These are phyloP conservation scores for Phytophthora fragariae DNA, from an alignment of 352 stramenopile genomes.

Conservation along the genomic window DNA sequence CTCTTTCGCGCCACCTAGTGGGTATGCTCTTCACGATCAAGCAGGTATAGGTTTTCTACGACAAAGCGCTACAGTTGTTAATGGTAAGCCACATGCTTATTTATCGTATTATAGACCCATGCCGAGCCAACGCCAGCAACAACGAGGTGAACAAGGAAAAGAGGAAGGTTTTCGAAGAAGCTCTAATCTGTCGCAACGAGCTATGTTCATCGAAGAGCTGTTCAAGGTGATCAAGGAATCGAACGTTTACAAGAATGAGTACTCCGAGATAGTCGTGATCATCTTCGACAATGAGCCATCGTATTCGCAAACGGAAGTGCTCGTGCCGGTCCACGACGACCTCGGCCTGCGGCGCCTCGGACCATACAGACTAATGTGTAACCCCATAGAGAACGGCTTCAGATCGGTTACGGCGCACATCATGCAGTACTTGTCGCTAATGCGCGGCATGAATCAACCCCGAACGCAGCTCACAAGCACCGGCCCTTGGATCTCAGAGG, in stretches of 20 bases:
- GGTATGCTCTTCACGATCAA: slow-evolving; percentile 29
- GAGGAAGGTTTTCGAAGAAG: background rate
- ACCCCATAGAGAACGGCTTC: too few species aligned
- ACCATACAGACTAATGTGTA: too few species aligned
- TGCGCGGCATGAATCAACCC: too few species aligned
- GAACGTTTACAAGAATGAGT: background rate
- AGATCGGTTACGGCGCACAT: too few species aligned
- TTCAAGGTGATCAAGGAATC: background rate
- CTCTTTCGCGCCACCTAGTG: slow-evolving; percentile 10
- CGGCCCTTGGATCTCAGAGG: too few species aligned
- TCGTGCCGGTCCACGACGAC: background rate
- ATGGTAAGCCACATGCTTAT: too few species aligned
- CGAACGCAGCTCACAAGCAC: too few species aligned
- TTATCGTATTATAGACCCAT: too few species aligned
- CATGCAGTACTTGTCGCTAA: too few species aligned
- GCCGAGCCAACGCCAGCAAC: too few species aligned
- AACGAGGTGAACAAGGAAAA: slow-evolving; percentile 11
- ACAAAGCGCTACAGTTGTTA: too few species aligned
- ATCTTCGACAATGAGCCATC: background rate
- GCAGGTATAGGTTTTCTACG: background rate
- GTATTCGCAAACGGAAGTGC: background rate
- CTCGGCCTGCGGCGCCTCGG: background rate
- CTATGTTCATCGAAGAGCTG: background rate
- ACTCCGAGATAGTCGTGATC: background rate
- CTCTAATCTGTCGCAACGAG: background rate